These are phyloP conservation scores for Microsporum ferrugineum DNA, from an alignment of 2,329 filamentous ascomycete species.

Conservation along the genomic window DNA sequence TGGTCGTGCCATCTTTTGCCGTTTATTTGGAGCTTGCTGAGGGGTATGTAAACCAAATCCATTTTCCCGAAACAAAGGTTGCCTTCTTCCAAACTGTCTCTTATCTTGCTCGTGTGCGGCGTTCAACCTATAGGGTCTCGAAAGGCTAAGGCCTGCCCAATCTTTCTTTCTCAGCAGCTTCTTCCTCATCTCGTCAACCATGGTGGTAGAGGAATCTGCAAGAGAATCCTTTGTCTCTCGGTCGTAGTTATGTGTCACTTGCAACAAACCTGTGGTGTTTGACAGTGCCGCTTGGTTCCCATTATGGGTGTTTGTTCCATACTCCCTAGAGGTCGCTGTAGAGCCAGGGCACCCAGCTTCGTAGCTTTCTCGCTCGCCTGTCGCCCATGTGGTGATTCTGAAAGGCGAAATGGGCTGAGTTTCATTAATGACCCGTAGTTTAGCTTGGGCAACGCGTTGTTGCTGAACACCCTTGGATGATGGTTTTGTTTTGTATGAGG, in stretches of 20 bases:
- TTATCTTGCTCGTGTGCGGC: constrained; percentile 2
- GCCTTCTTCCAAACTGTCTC: constrained; percentile 7
- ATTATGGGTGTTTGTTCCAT: background rate
- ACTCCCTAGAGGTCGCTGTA: background rate
- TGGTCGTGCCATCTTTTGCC: constrained; percentile 14
- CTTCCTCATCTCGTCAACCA: background rate
- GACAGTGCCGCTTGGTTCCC: background rate
- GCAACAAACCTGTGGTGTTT: background rate
- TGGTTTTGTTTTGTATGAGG: constrained; percentile 25
- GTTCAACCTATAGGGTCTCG: constrained; percentile 26
- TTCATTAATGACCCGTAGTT: background rate
- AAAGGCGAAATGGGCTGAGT: background rate
- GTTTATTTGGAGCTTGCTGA: background rate
- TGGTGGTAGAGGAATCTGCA: background rate
- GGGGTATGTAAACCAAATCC: background rate
- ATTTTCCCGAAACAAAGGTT: background rate
- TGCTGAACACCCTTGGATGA: constrained; percentile 21
- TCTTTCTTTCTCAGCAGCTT: constrained; percentile 27
- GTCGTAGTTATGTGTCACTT: no score
- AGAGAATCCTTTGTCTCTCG: background rate
- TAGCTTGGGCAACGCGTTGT: constrained; percentile 26
- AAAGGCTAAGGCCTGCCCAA: constrained; percentile 28
- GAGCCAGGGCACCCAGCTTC: background rate
- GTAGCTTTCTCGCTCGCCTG: background rate
- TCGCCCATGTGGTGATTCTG: background rate